Percentiles rank a stretch among this genome's conserved stretches.
Evolutionary conservation across 306 rosid species (phyloP).

Genomic region (Inga laurina): DNA sequence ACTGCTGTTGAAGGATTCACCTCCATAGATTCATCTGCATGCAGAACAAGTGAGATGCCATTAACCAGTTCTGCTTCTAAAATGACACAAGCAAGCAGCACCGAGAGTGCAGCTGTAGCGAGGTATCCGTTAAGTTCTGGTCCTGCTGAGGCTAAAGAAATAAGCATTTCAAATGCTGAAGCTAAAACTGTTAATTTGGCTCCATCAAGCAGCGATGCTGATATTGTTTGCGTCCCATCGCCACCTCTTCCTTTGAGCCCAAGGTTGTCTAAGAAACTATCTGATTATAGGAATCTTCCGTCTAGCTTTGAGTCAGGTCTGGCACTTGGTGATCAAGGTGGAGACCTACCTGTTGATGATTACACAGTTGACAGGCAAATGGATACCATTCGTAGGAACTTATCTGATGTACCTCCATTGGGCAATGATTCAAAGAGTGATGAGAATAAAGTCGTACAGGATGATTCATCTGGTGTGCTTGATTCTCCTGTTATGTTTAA

Average conservation of each 20-base stretch:
- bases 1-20: constrained; percentile 61
- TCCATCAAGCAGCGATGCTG: constrained; percentile 63
- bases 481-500: constrained; percentile 64
- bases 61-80: constrained; percentile 55
- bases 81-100: constrained; percentile 49
- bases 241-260: constrained; percentile 91
- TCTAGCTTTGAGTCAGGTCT: constrained; percentile 52
- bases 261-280: constrained; percentile 70
- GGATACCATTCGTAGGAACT: constrained; percentile 55
- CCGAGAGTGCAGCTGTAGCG: constrained; percentile 50
- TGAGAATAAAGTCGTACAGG: constrained; percentile 65
- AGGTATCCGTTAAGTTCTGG: constrained; percentile 65
- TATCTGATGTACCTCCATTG: constrained; percentile 56
- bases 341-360: constrained; percentile 64
- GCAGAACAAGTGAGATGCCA: constrained; percentile 56
- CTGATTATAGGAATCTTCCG: constrained; percentile 77
- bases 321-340: constrained; percentile 55
- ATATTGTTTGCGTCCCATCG: constrained; percentile 63
- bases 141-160: constrained; percentile 61
- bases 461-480: constrained; percentile 64
- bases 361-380: constrained; percentile 76
- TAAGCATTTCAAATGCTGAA: constrained; percentile 55
- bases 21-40: constrained; percentile 50
- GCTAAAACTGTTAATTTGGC: constrained; percentile 56
- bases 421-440: constrained; percentile 45